Base-by-base conservation (phyloP, 2,329 filamentous ascomycete species). In the Trichophyton verrucosum region DNA sequence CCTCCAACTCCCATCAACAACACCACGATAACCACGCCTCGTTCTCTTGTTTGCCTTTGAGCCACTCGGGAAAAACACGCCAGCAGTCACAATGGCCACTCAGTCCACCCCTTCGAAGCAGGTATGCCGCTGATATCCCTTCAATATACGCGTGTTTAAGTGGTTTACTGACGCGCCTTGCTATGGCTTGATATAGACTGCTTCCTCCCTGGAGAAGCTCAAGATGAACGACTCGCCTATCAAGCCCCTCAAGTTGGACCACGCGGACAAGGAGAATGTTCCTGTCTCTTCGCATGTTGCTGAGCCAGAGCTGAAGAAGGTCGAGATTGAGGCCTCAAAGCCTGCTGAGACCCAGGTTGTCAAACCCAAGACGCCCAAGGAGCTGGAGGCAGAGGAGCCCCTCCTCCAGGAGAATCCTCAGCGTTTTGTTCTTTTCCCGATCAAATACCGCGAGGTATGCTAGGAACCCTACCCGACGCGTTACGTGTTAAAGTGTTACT, bases 401-500 rank as follows among this genome's bases (percentile, higher is more conserved):
- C 81, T 99, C 59, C 85, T 99, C 5, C 88, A 91, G 74, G 94
- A 97, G 79, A 99, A 99, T 79, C 87, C 91, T 64, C 85, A 95
- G 68, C 89, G 94, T 70, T 99, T 99, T 72, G 94, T 99, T 62
- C 83, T 99, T 64, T 99, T 99, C 79, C 94, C 94, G 67, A 96
- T 99, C 77, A 96, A 96, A 82, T 96, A 97, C 79, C 91, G 97
- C 72, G 92, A 97, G 87, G 92, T 96, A 78, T 77, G 89, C 82
- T 46, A 30, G 67, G 78, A 78, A 76, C 76, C 75, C 75, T 66
- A 70, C 3, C 13, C 40, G 68, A 77, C 79, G 77, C 75, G 72
- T 76, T 49, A 24, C 46, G 20, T 22, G 46, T 86, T 89, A 81
- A 81, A 87, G 81, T 86, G 81, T 69, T 68, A 69, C n/a, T 36